Base-by-base conservation (phyloP, 2,329 filamentous ascomycete genomes). In the Paecilomyces variotii region DNA sequence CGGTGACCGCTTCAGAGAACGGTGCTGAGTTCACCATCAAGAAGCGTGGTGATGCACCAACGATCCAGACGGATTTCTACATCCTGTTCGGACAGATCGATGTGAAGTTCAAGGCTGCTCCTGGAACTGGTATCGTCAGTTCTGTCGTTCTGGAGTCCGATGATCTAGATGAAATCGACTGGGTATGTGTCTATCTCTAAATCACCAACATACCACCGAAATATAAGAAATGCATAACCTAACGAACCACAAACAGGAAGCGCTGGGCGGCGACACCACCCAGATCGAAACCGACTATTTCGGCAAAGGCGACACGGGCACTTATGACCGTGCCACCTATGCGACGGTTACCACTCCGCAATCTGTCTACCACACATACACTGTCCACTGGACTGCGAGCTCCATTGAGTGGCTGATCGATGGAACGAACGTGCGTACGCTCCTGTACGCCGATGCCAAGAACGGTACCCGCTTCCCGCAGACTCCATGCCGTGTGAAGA, bases 81-180 rank as follows among this genome's bases (percentile, higher is more conserved):
- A 95, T 99, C 79, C 96, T 97, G 90, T 99, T 96, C 72, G 94
- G 94, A 66, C 88, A 87, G 62, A 87, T 96, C 70, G 88, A 94
- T 63, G 84, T 96, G 64, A 87, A 84, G 55, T 82, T 97, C 81
- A 91, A 94, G 77, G 86, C 90, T 35, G 90, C 94, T 14, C 88
- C 90, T 0, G 94, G 94, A 2, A 85, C 84, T 26, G 94, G 94
- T 64, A 95, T 99, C 67, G 92, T 99, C 65, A 96, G 90, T 74
- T 93, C 90, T 32, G 82, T 95, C 35, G 91, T 99, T 12, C 79
- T 99, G 62, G 87, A 96, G 76, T 97, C 92, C n/a, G 92, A 97
- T 74, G 84, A 85, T 68, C 84, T 96, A 39, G 94, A 99, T 76
- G 94, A 99, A 79, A 93, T 99, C 69, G 94, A 99, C 75, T 89